Conservation (phyloP, 768 basidiomycete genomes). For the Phaffia tasmanica region DNA sequence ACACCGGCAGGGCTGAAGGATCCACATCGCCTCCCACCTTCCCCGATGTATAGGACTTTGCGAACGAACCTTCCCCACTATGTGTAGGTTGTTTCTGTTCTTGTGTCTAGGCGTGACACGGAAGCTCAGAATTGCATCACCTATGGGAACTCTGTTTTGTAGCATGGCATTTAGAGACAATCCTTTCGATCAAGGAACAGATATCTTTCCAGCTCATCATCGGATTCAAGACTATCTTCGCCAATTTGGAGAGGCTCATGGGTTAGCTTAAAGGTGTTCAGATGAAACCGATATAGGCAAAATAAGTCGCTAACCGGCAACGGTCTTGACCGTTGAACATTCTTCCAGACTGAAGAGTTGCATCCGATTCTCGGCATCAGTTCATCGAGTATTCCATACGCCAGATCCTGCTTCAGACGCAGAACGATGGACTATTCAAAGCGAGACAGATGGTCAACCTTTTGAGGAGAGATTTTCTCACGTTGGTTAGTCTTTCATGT, state of each 20-base stretch:
- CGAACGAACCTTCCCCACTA: constrained; percentile 14
- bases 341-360: neutral
- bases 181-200: neutral
- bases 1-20: neutral
- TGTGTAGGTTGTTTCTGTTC: constrained; percentile 3
- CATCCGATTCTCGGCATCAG: constrained; percentile 12
- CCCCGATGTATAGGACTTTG: constrained; percentile 8
- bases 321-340: neutral
- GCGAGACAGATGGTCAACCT: constrained; percentile 3
- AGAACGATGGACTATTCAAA: constrained; percentile 15
- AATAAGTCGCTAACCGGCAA: neutral
- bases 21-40: neutral
- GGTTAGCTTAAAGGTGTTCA: neutral
- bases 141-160: neutral
- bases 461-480: constrained; percentile 7
- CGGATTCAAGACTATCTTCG: constrained; percentile 9
- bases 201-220: constrained; percentile 10
- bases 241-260: neutral
- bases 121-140: neutral
- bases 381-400: constrained; percentile 7
- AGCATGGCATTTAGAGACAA: constrained; percentile 20
- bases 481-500: neutral
- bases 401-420: neutral
- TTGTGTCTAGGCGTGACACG: neutral
- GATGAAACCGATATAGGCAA: neutral